These are phyloP conservation scores for Salix udensis DNA, from an alignment of 345 rosid species.

Conservation along the genomic window DNA sequence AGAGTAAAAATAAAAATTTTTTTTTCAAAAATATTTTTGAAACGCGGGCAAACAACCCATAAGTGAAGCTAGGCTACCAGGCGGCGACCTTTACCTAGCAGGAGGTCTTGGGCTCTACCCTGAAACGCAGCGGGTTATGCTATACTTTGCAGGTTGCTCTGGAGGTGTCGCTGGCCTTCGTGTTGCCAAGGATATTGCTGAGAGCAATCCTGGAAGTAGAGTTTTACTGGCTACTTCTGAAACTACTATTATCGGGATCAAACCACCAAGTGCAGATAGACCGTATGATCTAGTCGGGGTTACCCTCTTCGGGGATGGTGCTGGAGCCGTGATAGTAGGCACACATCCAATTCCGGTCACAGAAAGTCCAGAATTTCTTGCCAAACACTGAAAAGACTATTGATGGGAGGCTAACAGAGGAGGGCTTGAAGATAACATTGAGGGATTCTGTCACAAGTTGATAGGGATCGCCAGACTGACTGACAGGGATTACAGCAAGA, in stretches of 20 bases:
- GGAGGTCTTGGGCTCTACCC: conserved; percentile 76
- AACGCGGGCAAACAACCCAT: accelerated
- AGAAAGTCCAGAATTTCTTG: conserved; percentile 79
- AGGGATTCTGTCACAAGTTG: conserved; percentile 67
- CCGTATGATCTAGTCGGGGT: conserved; percentile 98
- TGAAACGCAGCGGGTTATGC: conserved; percentile 71
- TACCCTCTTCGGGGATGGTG: conserved; percentile 91
- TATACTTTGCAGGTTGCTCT: conserved; percentile 85
- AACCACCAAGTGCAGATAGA: conserved; percentile 76
- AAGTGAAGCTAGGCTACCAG: conserved; percentile 84
- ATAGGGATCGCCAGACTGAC: conserved; percentile 43
- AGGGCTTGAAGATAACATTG: conserved; percentile 84
- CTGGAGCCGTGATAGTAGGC: conserved; percentile 80
- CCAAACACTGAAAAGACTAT: conserved; percentile 71
- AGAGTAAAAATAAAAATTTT: no score
- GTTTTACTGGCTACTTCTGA: conserved; percentile 83
- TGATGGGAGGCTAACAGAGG: conserved; percentile 85
- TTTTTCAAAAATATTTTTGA: no score
- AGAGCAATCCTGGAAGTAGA: conserved; percentile 87
- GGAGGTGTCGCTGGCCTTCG: conserved; percentile 96
- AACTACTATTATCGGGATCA: conserved; percentile 90
- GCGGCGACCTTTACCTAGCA: conserved; percentile 85
- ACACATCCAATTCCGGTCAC: conserved; percentile 47
- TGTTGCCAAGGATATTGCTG: conserved; percentile 90
- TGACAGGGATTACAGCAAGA: conserved; percentile 53